Conservation (phyloP, 139 green algal genomes). For the Trebouxia sp. region DNA sequence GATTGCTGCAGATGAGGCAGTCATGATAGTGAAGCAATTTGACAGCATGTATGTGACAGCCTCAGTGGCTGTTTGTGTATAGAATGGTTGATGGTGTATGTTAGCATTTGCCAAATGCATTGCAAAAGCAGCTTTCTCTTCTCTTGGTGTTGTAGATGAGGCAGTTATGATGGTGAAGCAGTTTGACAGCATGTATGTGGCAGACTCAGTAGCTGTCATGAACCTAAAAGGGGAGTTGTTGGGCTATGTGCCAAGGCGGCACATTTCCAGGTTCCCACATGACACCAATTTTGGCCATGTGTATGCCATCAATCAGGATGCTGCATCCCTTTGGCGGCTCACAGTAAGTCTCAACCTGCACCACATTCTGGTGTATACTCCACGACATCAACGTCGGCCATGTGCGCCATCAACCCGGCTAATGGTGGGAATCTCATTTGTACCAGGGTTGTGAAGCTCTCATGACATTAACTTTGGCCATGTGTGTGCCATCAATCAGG, state of each 20-base stretch:
- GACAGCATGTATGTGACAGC: too few relatives aligned
- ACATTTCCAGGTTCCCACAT: neutral
- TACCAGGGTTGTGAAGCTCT: too few relatives aligned
- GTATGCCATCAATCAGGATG: slow-evolving; percentile 17
- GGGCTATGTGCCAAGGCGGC: neutral
- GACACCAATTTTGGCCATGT: slow-evolving; percentile 16
- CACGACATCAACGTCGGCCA: too few relatives aligned
- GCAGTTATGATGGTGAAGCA: neutral
- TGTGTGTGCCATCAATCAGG: too few relatives aligned
- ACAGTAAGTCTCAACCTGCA: neutral
- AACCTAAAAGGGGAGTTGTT: neutral
- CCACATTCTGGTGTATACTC: neutral
- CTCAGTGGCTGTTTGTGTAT: too few relatives aligned
- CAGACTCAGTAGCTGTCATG: slow-evolving; percentile 8
- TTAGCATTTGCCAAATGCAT: too few relatives aligned
- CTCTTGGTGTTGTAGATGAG: slow-evolving; percentile 15
- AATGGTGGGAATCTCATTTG: neutral
- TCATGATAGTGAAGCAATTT: too few relatives aligned
- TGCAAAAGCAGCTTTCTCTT: too few relatives aligned
- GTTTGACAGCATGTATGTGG: neutral
- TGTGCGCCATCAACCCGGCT: too few relatives aligned
- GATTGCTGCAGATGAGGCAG: too few relatives aligned
- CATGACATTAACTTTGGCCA: too few relatives aligned
- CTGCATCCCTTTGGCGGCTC: neutral
- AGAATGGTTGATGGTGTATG: too few relatives aligned